Evolutionary conservation across 2,329 filamentous ascomycete species (phyloP).

Genomic region (Pyrenophora seminiperda): DNA sequence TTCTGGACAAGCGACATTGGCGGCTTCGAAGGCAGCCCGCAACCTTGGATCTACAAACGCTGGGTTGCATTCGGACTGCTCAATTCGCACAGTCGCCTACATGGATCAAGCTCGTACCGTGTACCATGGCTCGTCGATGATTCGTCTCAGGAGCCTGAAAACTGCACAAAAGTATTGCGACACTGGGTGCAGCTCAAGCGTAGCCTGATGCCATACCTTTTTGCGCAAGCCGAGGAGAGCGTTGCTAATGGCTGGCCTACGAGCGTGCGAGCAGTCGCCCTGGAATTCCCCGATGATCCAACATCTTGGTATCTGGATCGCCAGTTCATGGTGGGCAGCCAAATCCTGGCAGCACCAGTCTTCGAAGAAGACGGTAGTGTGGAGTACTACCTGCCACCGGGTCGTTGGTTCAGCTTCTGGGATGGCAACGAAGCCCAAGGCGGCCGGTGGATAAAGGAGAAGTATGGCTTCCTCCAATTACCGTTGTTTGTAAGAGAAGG

Average conservation of each 20-base stretch:
- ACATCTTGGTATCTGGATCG: constrained; percentile 70
- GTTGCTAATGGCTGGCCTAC: constrained; percentile 63
- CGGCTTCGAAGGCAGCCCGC: constrained; percentile 71
- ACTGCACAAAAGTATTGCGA: constrained; percentile 60
- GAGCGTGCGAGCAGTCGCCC: constrained; percentile 65
- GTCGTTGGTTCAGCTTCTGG: constrained; percentile 58
- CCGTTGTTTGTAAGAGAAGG: constrained; percentile 52
- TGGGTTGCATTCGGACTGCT: constrained; percentile 78
- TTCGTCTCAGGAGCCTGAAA: constrained; percentile 58
- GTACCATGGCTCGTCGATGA: constrained; percentile 76
- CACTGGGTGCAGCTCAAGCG: constrained; percentile 61
- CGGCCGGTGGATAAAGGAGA: constrained; percentile 53
- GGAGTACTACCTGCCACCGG: constrained; percentile 68
- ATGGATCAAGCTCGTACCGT: constrained; percentile 72
- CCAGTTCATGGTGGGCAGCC: constrained; percentile 74
- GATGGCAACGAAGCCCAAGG: constrained; percentile 49
- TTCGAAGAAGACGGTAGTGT: constrained; percentile 67
- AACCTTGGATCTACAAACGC: constrained; percentile 73
- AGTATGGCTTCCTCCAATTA: constrained; percentile 47
- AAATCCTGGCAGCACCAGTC: constrained; percentile 67
- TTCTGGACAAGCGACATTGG: constrained; percentile 75
- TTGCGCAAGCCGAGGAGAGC: constrained; percentile 58
- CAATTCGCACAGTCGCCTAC: constrained; percentile 71
- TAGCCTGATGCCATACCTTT: constrained; percentile 63
- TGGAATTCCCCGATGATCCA: constrained; percentile 74